Evolutionary conservation across 108 stramenopile genomes (phyloP).

Genomic region (Schizochytrium sp.): DNA sequence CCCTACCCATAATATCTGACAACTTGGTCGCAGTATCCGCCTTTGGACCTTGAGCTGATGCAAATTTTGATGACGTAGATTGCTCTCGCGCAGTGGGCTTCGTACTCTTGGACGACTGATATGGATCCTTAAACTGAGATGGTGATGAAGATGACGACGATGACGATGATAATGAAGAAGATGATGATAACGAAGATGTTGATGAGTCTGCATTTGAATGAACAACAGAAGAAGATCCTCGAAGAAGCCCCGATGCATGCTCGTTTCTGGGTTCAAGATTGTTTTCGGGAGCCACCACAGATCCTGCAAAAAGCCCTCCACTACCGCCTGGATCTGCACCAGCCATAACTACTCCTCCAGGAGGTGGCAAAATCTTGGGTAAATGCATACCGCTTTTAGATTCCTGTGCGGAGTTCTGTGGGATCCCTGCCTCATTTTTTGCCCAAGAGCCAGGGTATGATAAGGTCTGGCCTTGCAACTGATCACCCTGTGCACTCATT

Average conservation of each 20-base stretch:
- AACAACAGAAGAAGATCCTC: too few species aligned
- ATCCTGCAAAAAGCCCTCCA: background rate
- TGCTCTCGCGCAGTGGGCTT: too few species aligned
- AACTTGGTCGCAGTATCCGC: too few species aligned
- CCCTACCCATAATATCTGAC: too few species aligned
- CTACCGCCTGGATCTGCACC: background rate
- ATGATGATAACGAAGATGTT: background rate
- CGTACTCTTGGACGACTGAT: too few species aligned
- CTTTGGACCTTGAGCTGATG: too few species aligned
- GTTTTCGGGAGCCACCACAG: background rate
- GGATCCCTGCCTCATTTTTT: background rate
- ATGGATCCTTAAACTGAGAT: too few species aligned
- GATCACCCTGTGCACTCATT: too few species aligned
- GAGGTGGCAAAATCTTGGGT: background rate
- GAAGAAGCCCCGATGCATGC: too few species aligned
- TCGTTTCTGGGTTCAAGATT: conserved; percentile 14
- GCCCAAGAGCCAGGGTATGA: too few species aligned
- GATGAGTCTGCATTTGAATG: background rate
- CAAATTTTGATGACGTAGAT: too few species aligned
- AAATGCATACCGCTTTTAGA: background rate
- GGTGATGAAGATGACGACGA: background rate
- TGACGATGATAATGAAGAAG: background rate
- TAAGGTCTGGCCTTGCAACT: too few species aligned
- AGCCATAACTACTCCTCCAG: background rate
- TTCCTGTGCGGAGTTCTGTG: background rate